A percentile compares a stretch with the other conserved stretches of the same genome.
These are phyloP conservation scores for Moesziomyces sp. DNA, from an alignment of 1,284 basidiomycete species.

Conservation along the genomic window DNA sequence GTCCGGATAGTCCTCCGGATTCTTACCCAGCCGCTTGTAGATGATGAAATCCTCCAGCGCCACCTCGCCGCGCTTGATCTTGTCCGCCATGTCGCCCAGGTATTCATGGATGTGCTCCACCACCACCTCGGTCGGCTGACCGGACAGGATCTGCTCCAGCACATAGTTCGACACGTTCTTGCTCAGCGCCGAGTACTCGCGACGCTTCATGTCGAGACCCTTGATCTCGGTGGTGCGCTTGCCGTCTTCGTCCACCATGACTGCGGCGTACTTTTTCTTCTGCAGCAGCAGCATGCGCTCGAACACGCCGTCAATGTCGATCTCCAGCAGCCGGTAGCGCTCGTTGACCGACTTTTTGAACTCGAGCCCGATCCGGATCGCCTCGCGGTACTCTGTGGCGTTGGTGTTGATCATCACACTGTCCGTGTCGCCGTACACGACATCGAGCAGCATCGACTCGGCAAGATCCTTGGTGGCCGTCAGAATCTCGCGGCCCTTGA, in stretches of 20 bases:
- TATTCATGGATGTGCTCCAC: conserved; percentile 94
- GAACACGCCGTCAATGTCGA: conserved; percentile 95
- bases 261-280: conserved; percentile 99
- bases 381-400: conserved; percentile 85
- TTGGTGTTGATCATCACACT: conserved; percentile 99
- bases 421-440: conserved; percentile 98
- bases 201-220: conserved; percentile 97
- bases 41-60: conserved; percentile 93
- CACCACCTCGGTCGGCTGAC: conserved; percentile 87
- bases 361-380: conserved; percentile 87
- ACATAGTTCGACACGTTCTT: conserved; percentile 80
- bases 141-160: conserved; percentile 89
- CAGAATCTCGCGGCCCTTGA: conserved; percentile 96
- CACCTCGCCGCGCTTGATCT: conserved; percentile 80
- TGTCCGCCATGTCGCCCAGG: conserved; percentile 78
- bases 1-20: conserved; percentile 83
- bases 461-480: conserved; percentile 93
- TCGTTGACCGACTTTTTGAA: conserved; percentile 98
- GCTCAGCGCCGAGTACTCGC: conserved; percentile 92
- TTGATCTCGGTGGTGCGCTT: conserved; percentile 78
- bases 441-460: conserved; percentile 87
- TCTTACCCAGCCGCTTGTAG: conserved; percentile 69
- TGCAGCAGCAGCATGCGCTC: conserved; percentile 91
- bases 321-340: conserved; percentile 92
- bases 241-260: conserved; percentile 73